Evolutionary conservation across 176 grass and related monocot genomes (phyloP).

Genomic region (Ensete ventricosum): DNA sequence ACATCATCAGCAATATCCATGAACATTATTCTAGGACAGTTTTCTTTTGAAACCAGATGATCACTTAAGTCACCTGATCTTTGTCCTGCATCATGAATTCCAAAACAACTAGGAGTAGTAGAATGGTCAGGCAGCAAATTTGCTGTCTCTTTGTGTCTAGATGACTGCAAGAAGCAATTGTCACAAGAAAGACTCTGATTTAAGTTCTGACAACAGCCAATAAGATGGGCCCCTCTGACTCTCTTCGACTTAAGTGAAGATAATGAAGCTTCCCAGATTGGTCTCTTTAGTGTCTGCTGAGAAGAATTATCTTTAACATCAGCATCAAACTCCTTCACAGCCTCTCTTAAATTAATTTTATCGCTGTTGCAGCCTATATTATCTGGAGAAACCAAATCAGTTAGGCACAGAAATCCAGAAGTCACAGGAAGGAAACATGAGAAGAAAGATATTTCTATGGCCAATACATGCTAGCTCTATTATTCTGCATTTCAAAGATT

Average conservation of each 20-base stretch:
- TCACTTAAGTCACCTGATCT: constrained; percentile 22
- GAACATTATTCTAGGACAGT: constrained; percentile 53
- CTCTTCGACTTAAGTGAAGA: constrained; percentile 80
- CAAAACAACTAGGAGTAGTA: constrained; percentile 10
- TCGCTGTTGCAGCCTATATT: constrained; percentile 17
- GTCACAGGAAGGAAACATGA: background rate
- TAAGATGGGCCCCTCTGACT: constrained; percentile 41
- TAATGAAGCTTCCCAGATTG: constrained; percentile 45
- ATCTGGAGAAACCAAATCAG: constrained; percentile 20
- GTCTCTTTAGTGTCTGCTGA: constrained; percentile 49
- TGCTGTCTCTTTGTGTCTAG: constrained; percentile 3
- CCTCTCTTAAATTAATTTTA: constrained; percentile 9
- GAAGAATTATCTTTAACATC: constrained; percentile 15
- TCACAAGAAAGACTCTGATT: constrained; percentile 21
- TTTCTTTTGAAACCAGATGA: constrained; percentile 14
- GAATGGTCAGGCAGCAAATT: constrained; percentile 14
- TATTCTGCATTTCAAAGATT: background rate
- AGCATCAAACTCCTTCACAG: constrained; percentile 13
- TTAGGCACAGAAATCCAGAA: background rate
- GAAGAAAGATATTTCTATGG: background rate
- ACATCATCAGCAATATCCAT: constrained; percentile 82
- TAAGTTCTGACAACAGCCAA: constrained; percentile 22
- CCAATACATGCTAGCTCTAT: background rate
- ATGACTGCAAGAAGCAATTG: constrained; percentile 4
- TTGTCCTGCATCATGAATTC: constrained; percentile 20